Percentiles rank a stretch among this genome's conserved stretches.
Conservation (phyloP, 441 rosid genomes). For the Aleurites moluccanus region DNA sequence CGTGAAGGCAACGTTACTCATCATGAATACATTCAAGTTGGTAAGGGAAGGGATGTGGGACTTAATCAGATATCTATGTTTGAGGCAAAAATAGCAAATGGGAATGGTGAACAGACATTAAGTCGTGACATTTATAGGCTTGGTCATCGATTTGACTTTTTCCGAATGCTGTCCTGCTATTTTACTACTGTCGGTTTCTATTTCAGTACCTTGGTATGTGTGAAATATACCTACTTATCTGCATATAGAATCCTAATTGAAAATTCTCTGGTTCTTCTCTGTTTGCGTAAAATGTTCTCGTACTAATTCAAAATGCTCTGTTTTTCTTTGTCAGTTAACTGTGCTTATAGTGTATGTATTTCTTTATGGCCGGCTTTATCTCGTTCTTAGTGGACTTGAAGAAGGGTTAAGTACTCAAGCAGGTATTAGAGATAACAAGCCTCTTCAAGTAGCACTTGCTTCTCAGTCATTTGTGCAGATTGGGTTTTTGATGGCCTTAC, state of each 20-base stretch:
- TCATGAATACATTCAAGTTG: conserved; percentile 98
- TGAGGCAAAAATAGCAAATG: conserved; percentile 94
- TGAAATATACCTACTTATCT: background rate
- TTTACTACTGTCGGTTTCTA: conserved; percentile 92
- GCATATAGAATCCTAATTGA: background rate
- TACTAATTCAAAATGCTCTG: conserved; percentile 12
- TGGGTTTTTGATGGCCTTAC: conserved; percentile 82
- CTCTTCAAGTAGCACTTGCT: conserved; percentile 88
- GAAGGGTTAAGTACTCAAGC: conserved; percentile 48
- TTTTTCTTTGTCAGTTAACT: conserved; percentile 55
- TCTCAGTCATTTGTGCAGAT: conserved; percentile 88
- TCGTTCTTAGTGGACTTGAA: conserved; percentile 87
- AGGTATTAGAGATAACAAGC: conserved; percentile 59
- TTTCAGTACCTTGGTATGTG: conserved; percentile 78
- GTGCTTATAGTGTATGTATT: conserved; percentile 78
- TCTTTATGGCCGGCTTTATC: conserved; percentile 90
- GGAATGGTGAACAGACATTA: conserved; percentile 92
- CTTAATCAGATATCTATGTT: conserved; percentile 91
- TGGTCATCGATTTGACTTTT: conserved; percentile 97
- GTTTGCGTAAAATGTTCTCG: background rate
- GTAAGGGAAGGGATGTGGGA: conserved; percentile 98
- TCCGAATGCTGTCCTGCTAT: conserved; percentile 93
- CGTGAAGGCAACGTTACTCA: conserved; percentile 93
- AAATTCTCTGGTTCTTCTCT: background rate
- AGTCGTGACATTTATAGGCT: conserved; percentile 87